Evolutionary conservation across 306 rosid species (phyloP), one percentile per base, ranked within the genome.

Genomic region (Vicia sativa): DNA sequence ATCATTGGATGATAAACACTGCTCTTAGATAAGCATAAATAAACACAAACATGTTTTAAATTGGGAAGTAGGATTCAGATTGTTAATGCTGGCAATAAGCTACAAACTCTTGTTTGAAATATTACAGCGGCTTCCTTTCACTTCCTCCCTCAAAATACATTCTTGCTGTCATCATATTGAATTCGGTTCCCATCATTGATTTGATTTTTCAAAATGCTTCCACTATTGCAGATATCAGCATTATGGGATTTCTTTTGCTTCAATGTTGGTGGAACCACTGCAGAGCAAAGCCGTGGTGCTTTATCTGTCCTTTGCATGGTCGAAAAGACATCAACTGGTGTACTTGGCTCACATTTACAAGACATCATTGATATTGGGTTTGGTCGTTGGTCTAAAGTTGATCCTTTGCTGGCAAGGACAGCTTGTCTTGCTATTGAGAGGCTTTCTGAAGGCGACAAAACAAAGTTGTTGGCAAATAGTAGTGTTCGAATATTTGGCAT

Each of bases 181-280:
- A 62, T 43, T 52, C 77, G 38, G 26, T 67, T 65, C 54, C 42
- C 56, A 26, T 68, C 31, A 45, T 52, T 61, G 58, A 14, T 53
- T 60, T 44, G 62, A 75, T 73, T 65, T 62, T 41, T 74, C 52
- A 50, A 54, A 14, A 53, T 38, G 35, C 74, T 45, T 48, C 65
- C 74, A 23, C 75, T 57, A 70, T 59, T 58, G 68, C 86, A 92
- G 98, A 81, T 85, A 75, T 83, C 96, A 18, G 89, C 91, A 6
- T 76, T 92, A 72, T 92, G 98, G 98, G 98, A 92, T 83, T 84
- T 86, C 81, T 92, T 92, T 87, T 90, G 93, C 83, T 92, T 92
- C 83, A 86, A 87, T 79, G 80, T 92, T 62, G 77, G 81, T 75
- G 98, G 98, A 66, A 90, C 93, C 67, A 87, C 96, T 41, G 91